A percentile compares a stretch with the other conserved stretches of the same genome.
Evolutionary conservation across 345 rosid species (phyloP).

Genomic region (Eucalyptus regnans): DNA sequence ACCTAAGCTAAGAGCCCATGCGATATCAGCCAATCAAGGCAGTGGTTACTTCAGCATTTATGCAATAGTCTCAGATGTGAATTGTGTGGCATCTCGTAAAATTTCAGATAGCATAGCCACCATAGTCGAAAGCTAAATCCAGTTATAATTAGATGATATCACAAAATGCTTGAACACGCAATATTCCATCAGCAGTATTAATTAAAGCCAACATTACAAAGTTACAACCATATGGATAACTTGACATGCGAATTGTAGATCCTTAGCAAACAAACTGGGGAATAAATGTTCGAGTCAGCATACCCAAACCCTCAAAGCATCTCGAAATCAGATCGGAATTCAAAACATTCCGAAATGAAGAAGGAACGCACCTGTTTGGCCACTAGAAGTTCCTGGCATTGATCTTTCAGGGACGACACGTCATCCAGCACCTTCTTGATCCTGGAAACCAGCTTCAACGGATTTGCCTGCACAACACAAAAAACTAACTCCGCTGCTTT

Average conservation of each 20-base stretch:
- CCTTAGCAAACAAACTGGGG: not conserved
- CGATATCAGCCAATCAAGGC: not conserved
- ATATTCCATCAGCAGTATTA: not conserved
- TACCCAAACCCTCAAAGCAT: not conserved
- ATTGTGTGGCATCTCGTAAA: not conserved
- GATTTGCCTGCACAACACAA: slow-evolving; percentile 48
- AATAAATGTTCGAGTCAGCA: not conserved
- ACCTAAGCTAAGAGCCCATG: not conserved
- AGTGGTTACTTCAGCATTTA: not conserved
- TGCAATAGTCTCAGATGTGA: not conserved
- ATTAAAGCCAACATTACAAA: not conserved
- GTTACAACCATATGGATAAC: not conserved
- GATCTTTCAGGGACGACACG: slow-evolving; percentile 42
- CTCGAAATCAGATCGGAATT: not conserved
- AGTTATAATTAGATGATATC: not conserved
- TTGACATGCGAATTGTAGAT: not conserved
- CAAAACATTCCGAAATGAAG: not conserved
- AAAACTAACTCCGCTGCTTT: not conserved
- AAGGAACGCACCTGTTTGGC: slow-evolving; percentile 64
- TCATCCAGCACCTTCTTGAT: slow-evolving; percentile 77
- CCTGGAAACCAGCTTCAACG: slow-evolving; percentile 61
- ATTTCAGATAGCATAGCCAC: not conserved
- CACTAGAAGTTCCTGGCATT: slow-evolving; percentile 70
- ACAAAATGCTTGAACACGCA: not conserved
- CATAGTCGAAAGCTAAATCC: not conserved